Evolutionary conservation across 345 rosid genomes (phyloP), one percentile per base, ranked within the genome.

Genomic region (Mercurialis annua): DNA sequence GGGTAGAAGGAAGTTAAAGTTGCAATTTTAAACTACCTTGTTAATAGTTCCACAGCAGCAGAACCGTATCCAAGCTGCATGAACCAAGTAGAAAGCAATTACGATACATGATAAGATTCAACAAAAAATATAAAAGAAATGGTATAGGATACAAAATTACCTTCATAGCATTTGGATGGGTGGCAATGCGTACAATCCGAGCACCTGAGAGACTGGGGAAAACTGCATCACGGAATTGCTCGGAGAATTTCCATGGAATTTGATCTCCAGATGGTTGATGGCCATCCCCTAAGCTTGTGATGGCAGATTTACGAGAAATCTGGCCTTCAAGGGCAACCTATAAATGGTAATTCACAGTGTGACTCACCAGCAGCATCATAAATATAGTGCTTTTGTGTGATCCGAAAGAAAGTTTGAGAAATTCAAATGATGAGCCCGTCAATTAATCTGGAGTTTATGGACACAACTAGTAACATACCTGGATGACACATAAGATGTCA

Each of bases 31-130:
- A n/a, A n/a, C 46, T 81, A 94, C 99, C 99, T 89, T 42, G 90
- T 69, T 60, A 94, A 80, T 70, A 89, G 89, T 57, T 89, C 92
- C 73, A 94, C 95, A 16, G 99, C 97, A 71, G 84, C 80, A 77
- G 98, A 91, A 64, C 98, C 99, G 76, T 94, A 94, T 68, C 99
- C 99, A 85, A 85, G 91, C 99, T 94, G 85, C 78, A 83, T 68
- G 40, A 59, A 48, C 17, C 67, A 30, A 55, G 58, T 18, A 64
- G 58, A 50, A 62, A 70, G 38, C 52, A 42, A 34, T 75, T 71
- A 74, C 20, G 61, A 67, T 47, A 17, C 36, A 54, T 71, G 43
- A 56, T n/a, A 73, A 78, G 47, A 76, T 66, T 43, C 34, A 18
- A 56, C 18, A 24, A 33, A 15, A 50, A 63, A 43, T 68, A 21